Evolutionary conservation across 2,329 filamentous ascomycete species (phyloP).

Genomic region (Amauroascus niger): DNA sequence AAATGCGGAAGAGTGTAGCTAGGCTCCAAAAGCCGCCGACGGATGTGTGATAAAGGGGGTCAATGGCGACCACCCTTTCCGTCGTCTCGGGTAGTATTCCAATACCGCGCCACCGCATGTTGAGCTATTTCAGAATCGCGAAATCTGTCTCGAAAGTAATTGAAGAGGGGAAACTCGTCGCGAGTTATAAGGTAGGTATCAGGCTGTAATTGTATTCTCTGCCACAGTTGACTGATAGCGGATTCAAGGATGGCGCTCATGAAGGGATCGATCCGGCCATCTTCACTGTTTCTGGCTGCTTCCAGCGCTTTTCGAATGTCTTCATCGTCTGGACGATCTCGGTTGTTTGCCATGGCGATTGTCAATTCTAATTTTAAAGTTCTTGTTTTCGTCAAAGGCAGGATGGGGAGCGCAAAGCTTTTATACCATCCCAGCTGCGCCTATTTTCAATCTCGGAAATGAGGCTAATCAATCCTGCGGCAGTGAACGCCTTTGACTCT

Average conservation of each 20-base stretch:
- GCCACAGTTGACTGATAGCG: constrained; percentile 57
- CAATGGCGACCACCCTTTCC: constrained; percentile 9
- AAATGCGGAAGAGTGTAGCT: background rate
- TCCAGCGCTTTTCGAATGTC: constrained; percentile 61
- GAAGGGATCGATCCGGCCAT: constrained; percentile 52
- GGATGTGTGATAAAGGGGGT: background rate
- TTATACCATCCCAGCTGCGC: constrained; percentile 1
- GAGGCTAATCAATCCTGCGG: constrained; percentile 2
- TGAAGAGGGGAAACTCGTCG: constrained; percentile 79
- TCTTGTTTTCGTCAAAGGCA: background rate
- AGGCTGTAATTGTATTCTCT: constrained; percentile 54
- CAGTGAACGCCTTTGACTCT: background rate
- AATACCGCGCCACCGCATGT: constrained; percentile 48
- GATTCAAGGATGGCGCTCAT: constrained; percentile 57
- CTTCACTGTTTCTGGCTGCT: constrained; percentile 62
- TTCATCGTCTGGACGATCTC: constrained; percentile 27
- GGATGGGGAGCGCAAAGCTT: background rate
- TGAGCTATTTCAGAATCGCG: constrained; percentile 43
- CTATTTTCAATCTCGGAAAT: background rate
- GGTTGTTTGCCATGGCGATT: constrained; percentile 29
- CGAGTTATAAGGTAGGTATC: constrained; percentile 60
- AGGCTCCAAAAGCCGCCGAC: background rate
- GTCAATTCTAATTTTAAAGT: background rate
- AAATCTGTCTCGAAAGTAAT: constrained; percentile 66
- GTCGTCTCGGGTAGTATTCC: constrained; percentile 37